Evolutionary conservation across 2,329 filamentous ascomycete species (phyloP), one percentile per base, ranked within the genome.

Genomic region (Didymellaceae sp.): DNA sequence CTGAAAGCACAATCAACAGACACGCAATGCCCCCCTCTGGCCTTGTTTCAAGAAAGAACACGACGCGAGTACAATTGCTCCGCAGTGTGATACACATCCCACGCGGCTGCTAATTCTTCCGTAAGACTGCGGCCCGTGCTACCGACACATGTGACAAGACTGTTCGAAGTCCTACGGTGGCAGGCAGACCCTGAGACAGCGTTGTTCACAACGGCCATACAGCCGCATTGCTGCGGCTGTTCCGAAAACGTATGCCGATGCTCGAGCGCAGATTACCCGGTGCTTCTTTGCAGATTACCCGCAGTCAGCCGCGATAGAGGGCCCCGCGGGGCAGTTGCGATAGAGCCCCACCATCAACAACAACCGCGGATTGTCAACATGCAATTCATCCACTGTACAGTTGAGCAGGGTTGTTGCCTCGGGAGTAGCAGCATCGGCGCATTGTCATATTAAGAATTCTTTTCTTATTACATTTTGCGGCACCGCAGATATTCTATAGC

Each of bases 211-310:
- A 37, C 25, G 16, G 17, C 38, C 31, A 26, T 14, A 30, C 26
- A 46, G 26, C 31, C 22, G 48, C 37, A 26, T 37, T 28, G 33
- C 31, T 16, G 17, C 17, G 11, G n/a, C 17, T 53, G 24, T 33
- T 34, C 44, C 39, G 49, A 53, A 17, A 14, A 13, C 13, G 32
- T 33, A 5, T 35, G 34, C 39, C 24, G 33, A 21, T 38, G 44
- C 22, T 17, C 24, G 14, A 31, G 28, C 28, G 33, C 43, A 22
- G 30, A 24, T 53, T 53, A 53, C 21, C 49, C 49, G 49, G 49
- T 53, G 49, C 49, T 47, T 39, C 32, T 21, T 44, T 11, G 25
- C 49, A 44, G 1, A 39, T 53, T 47, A 53, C n/a, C 49, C 49
- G 49, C 20, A 13, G 21, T 45, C 41, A 37, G 31, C 40, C 20